Base-by-base conservation (phyloP, 371 early-diverging fungal genomes). In the Mortierella sp. region DNA sequence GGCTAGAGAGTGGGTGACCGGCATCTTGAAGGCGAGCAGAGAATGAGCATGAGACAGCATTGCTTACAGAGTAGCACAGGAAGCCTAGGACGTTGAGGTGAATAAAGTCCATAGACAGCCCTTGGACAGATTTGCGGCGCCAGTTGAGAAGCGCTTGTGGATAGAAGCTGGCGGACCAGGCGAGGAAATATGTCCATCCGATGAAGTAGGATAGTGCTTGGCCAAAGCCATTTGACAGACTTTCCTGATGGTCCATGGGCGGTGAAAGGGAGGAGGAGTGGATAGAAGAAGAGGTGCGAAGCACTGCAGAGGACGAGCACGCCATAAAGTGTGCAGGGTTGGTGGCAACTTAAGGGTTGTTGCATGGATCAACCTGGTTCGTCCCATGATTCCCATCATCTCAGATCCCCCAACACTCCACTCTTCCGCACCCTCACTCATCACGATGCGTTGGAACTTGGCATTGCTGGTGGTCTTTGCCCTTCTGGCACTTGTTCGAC, bases 81-180 rank as follows among this genome's bases (percentile, higher is more conserved):
- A 98, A 98, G 6, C 98, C 97, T 31, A 87, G 80, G 18, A 93
- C 85, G 72, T 96, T 96, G 71, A 92, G 90, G 61, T 86, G 86
- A 4, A 95, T 64, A 82, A 95, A 98, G 79, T 98, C 98, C 18
- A 95, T 82, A 0, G 97, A 96, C 24, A 96, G 81, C 1, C 97
- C 96, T 52, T 90, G 87, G 0, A 96, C 96, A 72, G 83, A 84
- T 58, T 90, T 89, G 12, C 91, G 87, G 30, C 62, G 73, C 76
- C 73, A 88, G 80, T 93, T 93, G 47, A 90, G 82, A n/a, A 91
- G 76, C 1, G 80, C 79, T 56, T 92, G 92, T 12, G 93, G 92
- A 62, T 92, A 94, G 69, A 93, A 93, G 71, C 84, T 84, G 19
- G 88, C 68, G 2, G 88, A 86, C 94, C 94, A 94, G 7, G 93